A percentile compares a stretch with the other conserved stretches of the same genome.
Evolutionary conservation across 768 basidiomycete species (phyloP).

Genomic region (Macrolepiota fuliginosa): DNA sequence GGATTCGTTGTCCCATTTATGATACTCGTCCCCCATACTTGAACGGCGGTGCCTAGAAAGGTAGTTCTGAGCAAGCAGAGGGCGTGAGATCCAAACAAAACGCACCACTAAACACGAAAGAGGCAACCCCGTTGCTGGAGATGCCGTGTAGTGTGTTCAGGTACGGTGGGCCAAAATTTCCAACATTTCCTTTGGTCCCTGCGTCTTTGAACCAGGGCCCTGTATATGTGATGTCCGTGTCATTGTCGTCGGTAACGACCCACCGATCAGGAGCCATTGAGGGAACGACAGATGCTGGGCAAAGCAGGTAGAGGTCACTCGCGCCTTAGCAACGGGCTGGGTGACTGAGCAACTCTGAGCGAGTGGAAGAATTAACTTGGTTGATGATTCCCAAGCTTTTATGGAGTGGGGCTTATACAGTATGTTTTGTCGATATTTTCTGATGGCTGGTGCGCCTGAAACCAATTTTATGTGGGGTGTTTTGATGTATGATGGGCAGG

Average conservation of each 20-base stretch:
- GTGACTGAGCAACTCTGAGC: background rate
- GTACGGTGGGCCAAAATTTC: constrained; percentile 32
- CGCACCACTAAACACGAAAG: constrained; percentile 29
- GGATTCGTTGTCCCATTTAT: constrained; percentile 18
- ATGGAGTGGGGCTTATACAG: too few relatives aligned
- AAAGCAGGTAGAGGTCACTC: background rate
- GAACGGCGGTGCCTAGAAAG: constrained; percentile 15
- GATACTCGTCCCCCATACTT: constrained; percentile 18
- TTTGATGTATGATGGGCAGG: too few relatives aligned
- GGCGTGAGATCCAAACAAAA: background rate
- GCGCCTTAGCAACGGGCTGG: background rate
- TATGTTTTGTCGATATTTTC: too few relatives aligned
- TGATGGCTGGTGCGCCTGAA: too few relatives aligned
- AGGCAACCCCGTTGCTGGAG: constrained; percentile 23
- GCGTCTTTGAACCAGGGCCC: constrained; percentile 28
- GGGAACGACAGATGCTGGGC: background rate
- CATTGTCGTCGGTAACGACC: constrained; percentile 34
- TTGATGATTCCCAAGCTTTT: background rate
- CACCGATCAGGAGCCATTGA: constrained; percentile 17
- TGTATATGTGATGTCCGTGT: constrained; percentile 26
- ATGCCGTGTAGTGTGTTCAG: constrained; percentile 28
- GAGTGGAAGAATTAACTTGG: background rate
- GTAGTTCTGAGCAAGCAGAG: background rate
- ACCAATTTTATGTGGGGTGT: too few relatives aligned
- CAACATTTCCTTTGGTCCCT: constrained; percentile 23